phyloP scores from a whole-genome alignment of 352 stramenopile genomes.

The Pythium guiyangense region DNA sequence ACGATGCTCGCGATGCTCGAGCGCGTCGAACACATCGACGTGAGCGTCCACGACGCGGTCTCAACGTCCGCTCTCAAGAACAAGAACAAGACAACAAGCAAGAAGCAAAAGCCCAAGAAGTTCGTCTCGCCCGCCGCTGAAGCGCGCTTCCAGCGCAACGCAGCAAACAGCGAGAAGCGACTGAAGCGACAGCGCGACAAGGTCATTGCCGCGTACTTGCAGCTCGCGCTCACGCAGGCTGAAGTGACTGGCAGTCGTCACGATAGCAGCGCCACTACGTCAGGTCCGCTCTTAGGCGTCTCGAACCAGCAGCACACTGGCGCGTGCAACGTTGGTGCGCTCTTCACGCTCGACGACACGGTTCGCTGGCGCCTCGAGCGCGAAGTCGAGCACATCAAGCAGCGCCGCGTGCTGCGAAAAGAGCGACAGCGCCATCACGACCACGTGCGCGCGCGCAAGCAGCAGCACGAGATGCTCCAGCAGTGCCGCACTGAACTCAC shows the following conservation, averaged over 20 bases:
- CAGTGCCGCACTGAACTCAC: slow-evolving; percentile 39
- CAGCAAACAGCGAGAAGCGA: slow-evolving; percentile 31
- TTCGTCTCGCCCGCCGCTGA: slow-evolving; percentile 53
- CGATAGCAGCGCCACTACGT: background rate
- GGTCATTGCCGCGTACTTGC: slow-evolving; percentile 31
- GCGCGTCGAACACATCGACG: background rate
- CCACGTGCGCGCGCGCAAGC: slow-evolving; percentile 32
- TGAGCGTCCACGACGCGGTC: no score
- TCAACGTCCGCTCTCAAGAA: no score
- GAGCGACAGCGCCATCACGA: slow-evolving; percentile 30
- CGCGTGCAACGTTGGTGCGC: slow-evolving; percentile 19
- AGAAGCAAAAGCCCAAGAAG: slow-evolving; percentile 21
- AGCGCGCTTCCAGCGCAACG: slow-evolving; percentile 39
- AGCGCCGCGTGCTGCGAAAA: slow-evolving; percentile 32
- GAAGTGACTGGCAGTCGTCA: background rate
- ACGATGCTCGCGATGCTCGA: slow-evolving; percentile 26
- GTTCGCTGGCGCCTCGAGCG: slow-evolving; percentile 36
- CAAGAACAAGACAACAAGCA: slow-evolving; percentile 10
- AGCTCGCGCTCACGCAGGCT: slow-evolving; percentile 24
- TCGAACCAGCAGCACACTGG: background rate
- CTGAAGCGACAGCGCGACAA: slow-evolving; percentile 33
- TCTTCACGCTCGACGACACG: slow-evolving; percentile 54
- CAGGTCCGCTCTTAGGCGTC: background rate
- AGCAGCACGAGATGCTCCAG: slow-evolving; percentile 44
- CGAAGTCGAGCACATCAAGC: slow-evolving; percentile 34